Base-by-base conservation (phyloP, 164 flowering plant genomes). In the Pachysandra terminalis region DNA sequence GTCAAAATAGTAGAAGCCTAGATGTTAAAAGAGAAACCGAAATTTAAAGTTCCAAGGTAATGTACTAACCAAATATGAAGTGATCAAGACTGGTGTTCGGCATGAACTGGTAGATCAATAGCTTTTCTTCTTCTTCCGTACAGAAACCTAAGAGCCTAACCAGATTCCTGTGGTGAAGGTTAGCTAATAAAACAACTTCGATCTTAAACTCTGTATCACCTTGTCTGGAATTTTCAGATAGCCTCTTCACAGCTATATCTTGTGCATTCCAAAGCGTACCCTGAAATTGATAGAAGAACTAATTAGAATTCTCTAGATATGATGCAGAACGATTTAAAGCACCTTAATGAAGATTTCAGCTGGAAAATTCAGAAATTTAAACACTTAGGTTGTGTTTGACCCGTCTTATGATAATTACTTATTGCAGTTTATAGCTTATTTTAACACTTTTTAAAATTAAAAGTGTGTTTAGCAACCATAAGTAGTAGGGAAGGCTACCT, bases 171-270 rank as follows among this genome's bases (percentile, higher is more conserved):
- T 69, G 72, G n/a, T 61, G 48, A 61, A 69, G 72, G n/a, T 54
- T 69, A 0, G 72, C 66, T 9, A 69, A 17, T 59, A 69, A 35
- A 51, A 63, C 0, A 14, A 63, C 65, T 24, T 63, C 65, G 21
- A 12, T 63, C 25, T 45, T 63, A 19, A 63, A 69, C 27, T 69
- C 72, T 25, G 27, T 9, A 51, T 13, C 66, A 27, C 72, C 72
- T 61, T 69, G 72, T 1, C 59, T 16, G 4, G 65, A 69, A 52
- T n/a, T 48, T 21, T 26, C 23, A 7, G 72, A 27, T 9, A 69
- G 53, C 51, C 72, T 69, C 51, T 69, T 69, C 61, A 69, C 72
- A 16, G 72, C 72, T 53, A 69, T 69, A 21, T 62, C 72, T 56
- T 40, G 72, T 24, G 67, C 72, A 63, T 62, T 56, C 35, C n/a